Base-by-base conservation (phyloP, 2,329 filamentous ascomycete species). In the Neodidymelliopsis sp. region DNA sequence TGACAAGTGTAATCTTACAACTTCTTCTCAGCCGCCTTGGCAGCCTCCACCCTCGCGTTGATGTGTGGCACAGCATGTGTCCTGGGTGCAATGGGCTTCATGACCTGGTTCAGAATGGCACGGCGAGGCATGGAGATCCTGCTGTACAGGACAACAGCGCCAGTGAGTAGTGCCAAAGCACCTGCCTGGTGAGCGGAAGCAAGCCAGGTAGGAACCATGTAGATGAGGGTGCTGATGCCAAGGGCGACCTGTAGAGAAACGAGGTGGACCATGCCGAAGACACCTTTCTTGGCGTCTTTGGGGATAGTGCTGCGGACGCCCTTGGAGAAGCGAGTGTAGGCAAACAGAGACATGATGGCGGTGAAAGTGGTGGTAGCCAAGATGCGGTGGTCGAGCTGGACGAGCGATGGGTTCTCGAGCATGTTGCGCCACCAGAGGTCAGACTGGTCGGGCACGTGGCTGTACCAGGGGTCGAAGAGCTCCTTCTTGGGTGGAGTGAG, bases 361-460 rank as follows among this genome's bases (percentile, higher is more conserved):
- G 84, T 88, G 73, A 96, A 96, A 1, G 93, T 96, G 12, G 90
- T 91, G 35, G 87, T 90, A 49, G 94, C 95, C 25, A 97, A 81
- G 62, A 96, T 90, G 33, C 95, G 88, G 78, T 99, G 94, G 75
- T 99, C 90, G 33, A 99, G 84, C 77, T 99, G 95, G 2, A 97
- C 95, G 19, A 95, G 84, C 12, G 89, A 92, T 3, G 94, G 95
- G 77, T 99, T 99, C 79, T 97, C 94, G 24, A 97, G 86, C 81
- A 95, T 89, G 76, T 99, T 99, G 67, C 94, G 87, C 94, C 94
- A 99, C 85, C 89, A 91, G 13, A 97, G 79, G 67, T 99, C 95
- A 10, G 86, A 87, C 30, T 83, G 79, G 70, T 96, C 91, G 29
- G 87, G 80, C 49, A 82, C 84, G 65, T 91, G 88, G 49, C 86